Evolutionary conservation across 257 asterid species (phyloP).

Genomic region (Ilex aquifolium): DNA sequence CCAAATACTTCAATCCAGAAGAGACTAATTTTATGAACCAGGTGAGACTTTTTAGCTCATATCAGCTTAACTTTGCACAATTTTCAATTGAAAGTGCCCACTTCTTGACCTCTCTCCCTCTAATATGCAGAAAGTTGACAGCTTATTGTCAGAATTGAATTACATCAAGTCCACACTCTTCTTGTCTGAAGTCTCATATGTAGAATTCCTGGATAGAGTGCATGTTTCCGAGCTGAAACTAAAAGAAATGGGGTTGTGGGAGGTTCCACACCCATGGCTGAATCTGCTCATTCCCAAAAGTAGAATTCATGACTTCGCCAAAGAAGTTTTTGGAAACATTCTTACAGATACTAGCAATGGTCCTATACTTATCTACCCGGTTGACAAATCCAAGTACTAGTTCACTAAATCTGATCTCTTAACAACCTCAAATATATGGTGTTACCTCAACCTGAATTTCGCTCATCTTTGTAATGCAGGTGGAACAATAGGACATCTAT

Average conservation of each 20-base stretch:
- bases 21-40: slow-evolving; percentile 30
- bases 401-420: not conserved
- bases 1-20: slow-evolving; percentile 64
- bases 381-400: slow-evolving; percentile 69
- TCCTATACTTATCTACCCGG: slow-evolving; percentile 84
- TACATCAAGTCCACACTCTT: slow-evolving; percentile 69
- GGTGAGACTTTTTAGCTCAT: slow-evolving; percentile 31
- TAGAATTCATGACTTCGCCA: slow-evolving; percentile 55
- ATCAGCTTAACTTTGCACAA: slow-evolving; percentile 1
- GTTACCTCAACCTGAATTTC: too few species aligned
- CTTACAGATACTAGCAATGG: slow-evolving; percentile 76
- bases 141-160: slow-evolving; percentile 44
- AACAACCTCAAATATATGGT: too few species aligned
- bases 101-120: slow-evolving; percentile 6
- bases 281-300: slow-evolving; percentile 77
- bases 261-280: slow-evolving; percentile 93
- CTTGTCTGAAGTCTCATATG: slow-evolving; percentile 62
- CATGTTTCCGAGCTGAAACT: slow-evolving; percentile 71
- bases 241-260: slow-evolving; percentile 74
- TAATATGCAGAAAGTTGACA: slow-evolving; percentile 54
- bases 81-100: not conserved
- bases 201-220: slow-evolving; percentile 71
- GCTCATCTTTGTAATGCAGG: slow-evolving; percentile 27
- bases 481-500: slow-evolving; percentile 78
- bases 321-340: slow-evolving; percentile 65